phyloP scores from a whole-genome alignment of 1,284 basidiomycete species.

The Fistulinella cinereoalba region DNA sequence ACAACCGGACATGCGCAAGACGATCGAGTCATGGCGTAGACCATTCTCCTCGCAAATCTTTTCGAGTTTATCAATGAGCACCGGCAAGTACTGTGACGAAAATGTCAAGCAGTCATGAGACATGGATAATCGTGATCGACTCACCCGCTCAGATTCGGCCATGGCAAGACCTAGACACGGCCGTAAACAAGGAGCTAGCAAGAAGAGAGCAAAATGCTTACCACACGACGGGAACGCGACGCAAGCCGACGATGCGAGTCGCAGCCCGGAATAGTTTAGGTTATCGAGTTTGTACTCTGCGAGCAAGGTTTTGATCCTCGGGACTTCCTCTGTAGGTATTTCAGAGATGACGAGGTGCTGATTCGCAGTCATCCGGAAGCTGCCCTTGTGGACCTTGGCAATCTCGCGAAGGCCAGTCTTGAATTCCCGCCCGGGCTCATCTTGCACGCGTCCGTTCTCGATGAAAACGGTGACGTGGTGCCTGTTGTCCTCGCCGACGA shows the following conservation, averaged over 20 bases:
- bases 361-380: slow-evolving; percentile 91
- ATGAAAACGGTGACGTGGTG: slow-evolving; percentile 95
- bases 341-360: slow-evolving; percentile 93
- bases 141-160: slow-evolving; percentile 88
- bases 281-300: slow-evolving; percentile 92
- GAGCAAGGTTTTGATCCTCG: slow-evolving; percentile 77
- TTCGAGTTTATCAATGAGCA: slow-evolving; percentile 95
- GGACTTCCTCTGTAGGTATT: slow-evolving; percentile 70
- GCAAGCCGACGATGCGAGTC: slow-evolving; percentile 89
- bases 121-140: too few relatives aligned
- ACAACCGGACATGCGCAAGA: slow-evolving; percentile 98
- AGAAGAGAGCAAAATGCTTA: slow-evolving; percentile 24
- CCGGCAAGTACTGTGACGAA: slow-evolving; percentile 77
- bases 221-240: slow-evolving; percentile 98
- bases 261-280: slow-evolving; percentile 75
- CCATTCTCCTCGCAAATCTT: slow-evolving; percentile 92
- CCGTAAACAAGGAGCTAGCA: neutral
- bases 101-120: neutral
- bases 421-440: slow-evolving; percentile 88
- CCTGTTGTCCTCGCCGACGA: slow-evolving; percentile 81
- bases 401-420: slow-evolving; percentile 93
- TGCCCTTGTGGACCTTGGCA: slow-evolving; percentile 90
- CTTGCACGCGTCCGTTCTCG: slow-evolving; percentile 96
- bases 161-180: slow-evolving; percentile 76
- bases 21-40: slow-evolving; percentile 88